These are phyloP conservation scores for Suhomyces emberorum DNA, from an alignment of 805 yeast species.

Conservation along the genomic window DNA sequence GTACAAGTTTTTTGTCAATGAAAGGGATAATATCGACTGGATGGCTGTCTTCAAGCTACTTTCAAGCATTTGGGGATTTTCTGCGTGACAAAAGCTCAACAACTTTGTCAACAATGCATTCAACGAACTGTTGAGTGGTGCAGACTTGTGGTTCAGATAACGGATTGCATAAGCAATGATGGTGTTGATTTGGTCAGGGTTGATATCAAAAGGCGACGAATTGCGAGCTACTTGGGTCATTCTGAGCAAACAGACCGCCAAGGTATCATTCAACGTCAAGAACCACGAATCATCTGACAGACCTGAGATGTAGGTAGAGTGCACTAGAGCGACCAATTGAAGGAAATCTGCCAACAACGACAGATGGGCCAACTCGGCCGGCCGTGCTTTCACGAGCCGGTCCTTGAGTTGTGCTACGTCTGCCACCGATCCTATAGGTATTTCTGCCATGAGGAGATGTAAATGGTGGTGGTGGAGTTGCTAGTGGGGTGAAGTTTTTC, in stretches of 20 bases:
- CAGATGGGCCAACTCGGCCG: neutral
- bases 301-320: conserved; percentile 2
- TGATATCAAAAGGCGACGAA: conserved; percentile 8
- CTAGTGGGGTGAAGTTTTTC: too few relatives aligned
- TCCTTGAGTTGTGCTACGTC: conserved; percentile 1
- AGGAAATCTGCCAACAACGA: neutral
- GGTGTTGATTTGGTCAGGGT: conserved; percentile 20
- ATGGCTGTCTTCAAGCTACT: neutral
- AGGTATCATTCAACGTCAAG: conserved; percentile 41
- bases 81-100: conserved; percentile 33
- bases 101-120: conserved; percentile 58
- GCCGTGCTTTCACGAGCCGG: conserved; percentile 2
- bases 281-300: conserved; percentile 9
- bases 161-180: conserved; percentile 57
- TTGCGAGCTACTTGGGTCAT: conserved; percentile 36
- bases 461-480: neutral
- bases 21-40: neutral
- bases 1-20: conserved; percentile 52
- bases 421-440: conserved; percentile 1
- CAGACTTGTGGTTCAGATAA: conserved; percentile 68
- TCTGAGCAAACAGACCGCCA: conserved; percentile 65
- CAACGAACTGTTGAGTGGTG: conserved; percentile 68
- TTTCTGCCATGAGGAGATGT: conserved; percentile 1
- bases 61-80: neutral
- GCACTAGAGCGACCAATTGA: conserved; percentile 1